Evolutionary conservation across 2,329 filamentous ascomycete species (phyloP).

Genomic region (Epichloe sibirici): DNA sequence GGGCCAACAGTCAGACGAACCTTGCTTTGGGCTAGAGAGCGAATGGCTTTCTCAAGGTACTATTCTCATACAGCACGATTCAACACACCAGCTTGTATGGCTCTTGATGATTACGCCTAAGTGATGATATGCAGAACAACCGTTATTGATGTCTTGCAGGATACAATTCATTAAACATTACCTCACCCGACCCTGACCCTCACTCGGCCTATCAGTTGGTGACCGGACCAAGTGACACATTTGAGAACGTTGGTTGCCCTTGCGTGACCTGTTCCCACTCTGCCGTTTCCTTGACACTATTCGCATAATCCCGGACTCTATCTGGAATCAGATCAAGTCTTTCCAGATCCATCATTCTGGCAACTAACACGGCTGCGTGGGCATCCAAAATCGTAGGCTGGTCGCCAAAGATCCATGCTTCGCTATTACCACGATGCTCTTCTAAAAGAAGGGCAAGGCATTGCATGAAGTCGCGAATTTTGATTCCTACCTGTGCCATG

Average conservation of each 20-base stretch:
- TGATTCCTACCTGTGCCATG: slow-evolving; percentile 13
- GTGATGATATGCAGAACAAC: too few species aligned
- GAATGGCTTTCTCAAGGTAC: too few species aligned
- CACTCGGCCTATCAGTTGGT: slow-evolving; percentile 8
- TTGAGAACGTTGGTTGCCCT: slow-evolving; percentile 15
- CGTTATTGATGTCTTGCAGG: neutral
- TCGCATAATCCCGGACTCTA: slow-evolving; percentile 11
- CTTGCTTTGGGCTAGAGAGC: too few species aligned
- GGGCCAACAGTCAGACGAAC: too few species aligned
- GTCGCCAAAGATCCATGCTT: slow-evolving; percentile 17
- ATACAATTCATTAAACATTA: neutral
- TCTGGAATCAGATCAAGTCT: slow-evolving; percentile 14
- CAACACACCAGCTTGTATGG: too few species aligned
- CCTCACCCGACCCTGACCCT: slow-evolving; percentile 5
- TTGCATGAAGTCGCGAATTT: slow-evolving; percentile 13
- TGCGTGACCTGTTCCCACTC: slow-evolving; percentile 16
- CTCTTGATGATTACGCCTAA: too few species aligned
- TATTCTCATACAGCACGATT: too few species aligned
- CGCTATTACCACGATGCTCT: slow-evolving; percentile 6
- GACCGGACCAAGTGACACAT: slow-evolving; percentile 12
- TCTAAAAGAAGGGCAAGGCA: slow-evolving; percentile 10
- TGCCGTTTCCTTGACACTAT: slow-evolving; percentile 11
- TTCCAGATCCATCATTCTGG: slow-evolving; percentile 14
- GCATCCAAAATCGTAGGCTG: slow-evolving; percentile 19
- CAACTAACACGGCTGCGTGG: slow-evolving; percentile 12